These are phyloP conservation scores for Aspergillus sojae DNA, from an alignment of 2,329 filamentous ascomycete species.

Conservation along the genomic window DNA sequence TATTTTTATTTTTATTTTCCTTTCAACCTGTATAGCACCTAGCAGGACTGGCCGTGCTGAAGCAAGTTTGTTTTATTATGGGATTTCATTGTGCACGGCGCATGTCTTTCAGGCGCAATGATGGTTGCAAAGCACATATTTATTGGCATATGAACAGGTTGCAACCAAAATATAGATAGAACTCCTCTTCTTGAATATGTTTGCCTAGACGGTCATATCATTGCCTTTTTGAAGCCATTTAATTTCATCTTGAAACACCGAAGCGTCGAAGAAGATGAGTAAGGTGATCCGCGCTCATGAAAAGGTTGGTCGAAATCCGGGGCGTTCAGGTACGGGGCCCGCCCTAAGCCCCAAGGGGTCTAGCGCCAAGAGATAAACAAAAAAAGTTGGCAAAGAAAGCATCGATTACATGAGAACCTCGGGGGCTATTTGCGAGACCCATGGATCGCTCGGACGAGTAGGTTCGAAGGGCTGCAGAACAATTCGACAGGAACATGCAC, in stretches of 20 bases:
- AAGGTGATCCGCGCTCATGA: not conserved
- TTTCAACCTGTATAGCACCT: not conserved
- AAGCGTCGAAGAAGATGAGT: not conserved
- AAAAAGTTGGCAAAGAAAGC: not conserved
- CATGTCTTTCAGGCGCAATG: not conserved
- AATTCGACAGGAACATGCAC: not conserved
- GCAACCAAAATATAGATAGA: not conserved
- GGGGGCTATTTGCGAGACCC: not conserved
- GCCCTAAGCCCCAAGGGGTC: not conserved
- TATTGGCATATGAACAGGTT: not conserved
- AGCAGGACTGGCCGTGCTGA: slow-evolving; percentile 3
- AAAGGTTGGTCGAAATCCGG: slow-evolving; percentile 1
- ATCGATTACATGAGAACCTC: not conserved
- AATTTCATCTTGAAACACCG: not conserved
- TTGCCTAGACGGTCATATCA: not conserved
- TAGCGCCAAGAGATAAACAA: not conserved
- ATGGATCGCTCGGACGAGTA: not conserved
- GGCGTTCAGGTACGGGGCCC: slow-evolving; percentile 4
- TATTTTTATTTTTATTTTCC: not conserved
- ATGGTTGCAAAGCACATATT: not conserved
- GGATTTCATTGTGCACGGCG: not conserved
- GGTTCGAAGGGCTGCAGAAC: not conserved
- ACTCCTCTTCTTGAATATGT: not conserved
- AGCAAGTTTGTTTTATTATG: not conserved
- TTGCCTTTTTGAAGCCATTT: not conserved